These are phyloP conservation scores for Gentiana macrophylla DNA, from an alignment of 257 asterid species.

Conservation along the genomic window DNA sequence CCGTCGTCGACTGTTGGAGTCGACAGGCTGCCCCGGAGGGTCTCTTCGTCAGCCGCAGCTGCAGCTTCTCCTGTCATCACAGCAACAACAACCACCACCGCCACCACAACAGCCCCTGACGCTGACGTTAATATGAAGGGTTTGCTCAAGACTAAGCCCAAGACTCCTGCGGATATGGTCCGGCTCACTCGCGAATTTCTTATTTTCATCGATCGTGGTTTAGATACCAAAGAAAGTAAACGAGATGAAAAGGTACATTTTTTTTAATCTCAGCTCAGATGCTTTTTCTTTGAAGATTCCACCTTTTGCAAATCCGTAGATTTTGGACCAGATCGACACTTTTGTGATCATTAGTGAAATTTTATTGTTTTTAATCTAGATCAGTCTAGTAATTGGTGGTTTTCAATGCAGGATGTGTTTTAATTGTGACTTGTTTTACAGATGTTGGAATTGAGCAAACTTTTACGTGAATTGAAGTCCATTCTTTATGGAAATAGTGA, in stretches of 20 bases:
- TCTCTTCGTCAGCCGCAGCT: slow-evolving; percentile 5
- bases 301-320: background rate
- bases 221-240: slow-evolving; percentile 60
- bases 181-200: slow-evolving; percentile 89
- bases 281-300: background rate
- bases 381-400: background rate
- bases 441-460: slow-evolving; percentile 72
- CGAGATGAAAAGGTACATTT: slow-evolving; percentile 70
- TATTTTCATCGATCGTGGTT: slow-evolving; percentile 33
- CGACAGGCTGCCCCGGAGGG: slow-evolving; percentile 7
- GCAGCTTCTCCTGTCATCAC: slow-evolving; percentile 10
- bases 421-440: slow-evolving; percentile 16
- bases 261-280: background rate
- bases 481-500: slow-evolving; percentile 83
- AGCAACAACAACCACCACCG: slow-evolving; percentile 22
- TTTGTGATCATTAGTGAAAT: background rate
- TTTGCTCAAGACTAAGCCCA: slow-evolving; percentile 72
- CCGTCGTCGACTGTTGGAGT: slow-evolving; percentile 28
- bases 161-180: slow-evolving; percentile 78
- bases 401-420: background rate
- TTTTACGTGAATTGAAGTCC: slow-evolving; percentile 57
- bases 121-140: slow-evolving; percentile 53
- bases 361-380: background rate
- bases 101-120: slow-evolving; percentile 16
- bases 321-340: background rate